A percentile compares a stretch with the other conserved stretches of the same genome.
Conservation (phyloP, 2,329 filamentous ascomycete genomes). For the Penicillium sp. region DNA sequence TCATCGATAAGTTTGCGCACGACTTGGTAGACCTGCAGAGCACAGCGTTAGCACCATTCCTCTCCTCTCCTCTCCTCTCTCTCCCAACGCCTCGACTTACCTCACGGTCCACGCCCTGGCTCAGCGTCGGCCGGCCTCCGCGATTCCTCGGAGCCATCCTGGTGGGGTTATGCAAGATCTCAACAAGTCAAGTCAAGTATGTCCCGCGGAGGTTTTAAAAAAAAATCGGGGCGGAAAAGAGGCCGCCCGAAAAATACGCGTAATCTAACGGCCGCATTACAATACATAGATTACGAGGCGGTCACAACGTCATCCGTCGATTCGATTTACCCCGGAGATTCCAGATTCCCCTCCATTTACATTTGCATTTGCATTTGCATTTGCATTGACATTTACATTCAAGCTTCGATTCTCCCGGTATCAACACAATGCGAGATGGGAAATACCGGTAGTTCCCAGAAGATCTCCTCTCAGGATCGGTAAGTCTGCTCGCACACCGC, state of each 20-base stretch:
- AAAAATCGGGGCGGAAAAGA: conserved; percentile 25
- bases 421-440: conserved; percentile 59
- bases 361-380: too few species aligned
- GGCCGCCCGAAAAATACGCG: conserved; percentile 14
- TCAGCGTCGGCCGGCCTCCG: conserved; percentile 53
- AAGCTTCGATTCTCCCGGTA: neutral
- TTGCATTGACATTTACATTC: too few species aligned
- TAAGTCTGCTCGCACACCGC: conserved; percentile 47
- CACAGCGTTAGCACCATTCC: conserved; percentile 3
- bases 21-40: conserved; percentile 71
- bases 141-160: conserved; percentile 46
- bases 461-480: conserved; percentile 84
- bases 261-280: conserved; percentile 30
- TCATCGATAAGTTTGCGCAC: conserved; percentile 76
- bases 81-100: conserved; percentile 34
- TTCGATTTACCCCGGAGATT: neutral
- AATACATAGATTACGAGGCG: too few species aligned
- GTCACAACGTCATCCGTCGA: conserved; percentile 57
- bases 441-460: conserved; percentile 65
- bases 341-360: too few species aligned
- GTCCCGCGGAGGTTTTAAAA: conserved; percentile 17
- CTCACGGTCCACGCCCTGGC: conserved; percentile 67
- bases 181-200: neutral
- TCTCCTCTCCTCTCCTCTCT: too few species aligned
- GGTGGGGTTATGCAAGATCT: conserved; percentile 15